A percentile compares a stretch with the other conserved stretches of the same genome.
Conservation (phyloP, 495 filamentous ascomycete genomes). For the Penicillium dipodomyicola region DNA sequence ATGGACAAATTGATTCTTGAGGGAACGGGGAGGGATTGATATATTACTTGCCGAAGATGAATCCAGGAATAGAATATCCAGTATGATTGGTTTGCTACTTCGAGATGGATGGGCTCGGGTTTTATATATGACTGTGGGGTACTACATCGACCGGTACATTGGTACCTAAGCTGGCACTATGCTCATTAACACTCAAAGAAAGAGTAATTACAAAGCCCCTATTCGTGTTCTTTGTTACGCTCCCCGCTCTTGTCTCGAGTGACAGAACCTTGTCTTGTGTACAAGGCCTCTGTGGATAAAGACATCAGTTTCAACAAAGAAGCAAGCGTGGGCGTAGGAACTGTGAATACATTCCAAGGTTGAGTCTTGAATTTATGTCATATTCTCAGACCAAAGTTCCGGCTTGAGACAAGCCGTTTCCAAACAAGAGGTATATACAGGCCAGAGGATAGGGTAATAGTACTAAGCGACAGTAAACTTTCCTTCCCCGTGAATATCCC, state of each 20-base stretch:
- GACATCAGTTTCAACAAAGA: neutral
- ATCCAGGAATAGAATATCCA: neutral
- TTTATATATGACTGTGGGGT: neutral
- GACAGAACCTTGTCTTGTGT: neutral
- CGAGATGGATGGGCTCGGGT: neutral
- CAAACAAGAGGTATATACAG: neutral
- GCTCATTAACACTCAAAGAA: neutral
- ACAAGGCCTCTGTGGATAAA: neutral
- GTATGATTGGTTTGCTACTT: neutral
- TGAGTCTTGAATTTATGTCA: neutral
- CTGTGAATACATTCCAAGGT: no score
- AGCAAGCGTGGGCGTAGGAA: neutral
- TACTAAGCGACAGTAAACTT: constrained; percentile 15
- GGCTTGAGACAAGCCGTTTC: neutral
- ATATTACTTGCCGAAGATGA: neutral
- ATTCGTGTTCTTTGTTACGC: neutral
- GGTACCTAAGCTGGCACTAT: neutral
- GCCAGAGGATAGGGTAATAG: neutral
- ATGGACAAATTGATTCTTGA: neutral
- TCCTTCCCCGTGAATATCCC: constrained; percentile 24
- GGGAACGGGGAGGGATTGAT: no score
- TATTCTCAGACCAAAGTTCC: neutral
- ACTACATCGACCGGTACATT: no score
- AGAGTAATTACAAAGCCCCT: neutral
- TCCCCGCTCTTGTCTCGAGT: neutral